These are phyloP conservation scores for Penicillium arizonense DNA, from an alignment of 495 filamentous ascomycete species.

Conservation along the genomic window DNA sequence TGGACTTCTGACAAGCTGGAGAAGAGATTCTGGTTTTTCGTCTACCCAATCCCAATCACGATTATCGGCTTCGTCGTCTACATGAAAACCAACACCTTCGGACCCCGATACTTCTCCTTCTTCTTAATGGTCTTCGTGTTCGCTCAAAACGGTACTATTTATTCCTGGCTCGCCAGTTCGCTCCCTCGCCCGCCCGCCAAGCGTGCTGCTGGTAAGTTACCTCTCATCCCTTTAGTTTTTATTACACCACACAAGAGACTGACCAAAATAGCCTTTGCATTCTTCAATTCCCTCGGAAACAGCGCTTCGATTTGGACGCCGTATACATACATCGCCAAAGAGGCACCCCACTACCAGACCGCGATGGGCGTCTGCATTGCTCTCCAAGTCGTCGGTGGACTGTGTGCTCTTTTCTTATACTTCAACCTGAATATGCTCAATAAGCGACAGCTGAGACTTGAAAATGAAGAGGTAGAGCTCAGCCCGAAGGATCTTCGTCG, in stretches of 20 bases:
- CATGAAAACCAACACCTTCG: constrained; percentile 47
- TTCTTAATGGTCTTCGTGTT: constrained; percentile 57
- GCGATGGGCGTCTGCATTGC: constrained; percentile 50
- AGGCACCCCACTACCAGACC: constrained; percentile 39
- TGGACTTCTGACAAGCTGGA: constrained; percentile 43
- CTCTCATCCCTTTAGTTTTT: too few species aligned
- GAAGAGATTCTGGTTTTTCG: constrained; percentile 52
- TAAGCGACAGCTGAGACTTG: constrained; percentile 43
- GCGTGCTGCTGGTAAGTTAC: constrained; percentile 38
- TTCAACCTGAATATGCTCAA: constrained; percentile 44
- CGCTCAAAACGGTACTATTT: constrained; percentile 51
- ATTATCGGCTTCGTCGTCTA: constrained; percentile 51
- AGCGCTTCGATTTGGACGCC: constrained; percentile 55
- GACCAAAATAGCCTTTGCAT: constrained; percentile 39
- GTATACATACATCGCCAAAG: constrained; percentile 43
- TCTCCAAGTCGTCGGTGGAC: constrained; percentile 38
- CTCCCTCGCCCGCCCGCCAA: constrained; percentile 54
- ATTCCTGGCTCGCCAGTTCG: constrained; percentile 54
- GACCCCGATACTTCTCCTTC: constrained; percentile 51
- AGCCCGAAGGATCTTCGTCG: constrained; percentile 39
- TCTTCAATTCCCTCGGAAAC: constrained; percentile 55
- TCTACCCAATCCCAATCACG: constrained; percentile 50
- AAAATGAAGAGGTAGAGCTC: constrained; percentile 40
- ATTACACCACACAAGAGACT: neutral
- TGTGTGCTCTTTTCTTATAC: constrained; percentile 40